Evolutionary conservation across 495 filamentous ascomycete species (phyloP).

Genomic region (Astrothelium subdiscretum): DNA sequence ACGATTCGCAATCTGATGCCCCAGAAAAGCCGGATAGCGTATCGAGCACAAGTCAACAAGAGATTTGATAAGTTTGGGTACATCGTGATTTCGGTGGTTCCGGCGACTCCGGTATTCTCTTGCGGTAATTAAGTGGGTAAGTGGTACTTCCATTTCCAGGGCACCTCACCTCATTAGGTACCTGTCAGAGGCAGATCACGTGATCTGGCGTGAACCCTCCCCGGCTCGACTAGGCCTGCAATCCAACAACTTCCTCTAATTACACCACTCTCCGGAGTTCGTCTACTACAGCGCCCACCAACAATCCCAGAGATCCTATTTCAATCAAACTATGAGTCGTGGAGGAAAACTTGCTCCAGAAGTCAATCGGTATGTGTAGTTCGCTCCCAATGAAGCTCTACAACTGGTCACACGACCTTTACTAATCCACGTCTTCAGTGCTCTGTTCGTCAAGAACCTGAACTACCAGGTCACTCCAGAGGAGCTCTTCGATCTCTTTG

Average conservation of each 20-base stretch:
- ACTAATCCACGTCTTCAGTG: conserved; percentile 32
- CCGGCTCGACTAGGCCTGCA: not conserved
- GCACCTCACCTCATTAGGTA: too few species aligned
- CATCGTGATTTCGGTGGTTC: too few species aligned
- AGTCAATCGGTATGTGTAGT: conserved; percentile 70
- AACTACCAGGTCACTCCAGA: conserved; percentile 95
- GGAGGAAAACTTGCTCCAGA: conserved; percentile 85
- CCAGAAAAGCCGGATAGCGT: too few species aligned
- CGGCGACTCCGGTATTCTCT: too few species aligned
- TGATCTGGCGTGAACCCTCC: too few species aligned
- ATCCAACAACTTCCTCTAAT: not conserved
- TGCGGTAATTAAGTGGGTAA: too few species aligned
- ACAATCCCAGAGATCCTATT: not conserved
- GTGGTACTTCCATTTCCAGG: too few species aligned
- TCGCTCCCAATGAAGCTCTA: not conserved
- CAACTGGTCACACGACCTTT: not conserved
- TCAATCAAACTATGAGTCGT: conserved; percentile 57
- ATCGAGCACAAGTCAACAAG: too few species aligned
- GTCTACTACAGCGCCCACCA: not conserved
- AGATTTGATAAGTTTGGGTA: too few species aligned
- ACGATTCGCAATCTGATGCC: too few species aligned
- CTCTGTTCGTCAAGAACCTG: conserved; percentile 97
- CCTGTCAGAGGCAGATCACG: too few species aligned
- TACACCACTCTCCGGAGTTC: not conserved
- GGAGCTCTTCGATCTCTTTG: conserved; percentile 89